Evolutionary conservation across 2,329 filamentous ascomycete genomes (phyloP).

Genomic region (Fusarium phyllophilum): DNA sequence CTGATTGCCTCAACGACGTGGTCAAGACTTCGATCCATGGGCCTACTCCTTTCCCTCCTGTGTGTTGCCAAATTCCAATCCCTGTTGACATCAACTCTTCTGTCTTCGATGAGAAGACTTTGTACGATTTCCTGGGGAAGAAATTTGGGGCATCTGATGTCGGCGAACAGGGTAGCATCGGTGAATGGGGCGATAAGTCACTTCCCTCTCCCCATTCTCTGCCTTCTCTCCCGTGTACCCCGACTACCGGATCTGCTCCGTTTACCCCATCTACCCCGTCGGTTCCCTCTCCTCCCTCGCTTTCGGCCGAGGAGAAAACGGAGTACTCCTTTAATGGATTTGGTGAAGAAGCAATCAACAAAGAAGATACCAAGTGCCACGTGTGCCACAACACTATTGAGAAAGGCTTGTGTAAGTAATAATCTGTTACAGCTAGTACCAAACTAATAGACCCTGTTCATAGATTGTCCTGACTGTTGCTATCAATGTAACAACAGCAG

Average conservation of each 20-base stretch:
- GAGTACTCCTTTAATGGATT: neutral
- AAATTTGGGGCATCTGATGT: neutral
- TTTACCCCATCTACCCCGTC: neutral
- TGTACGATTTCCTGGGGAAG: neutral
- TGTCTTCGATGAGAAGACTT: neutral
- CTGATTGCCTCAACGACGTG: neutral
- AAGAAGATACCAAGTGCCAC: neutral
- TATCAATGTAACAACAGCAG: slow-evolving; percentile 1
- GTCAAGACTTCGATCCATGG: slow-evolving; percentile 3
- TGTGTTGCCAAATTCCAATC: neutral
- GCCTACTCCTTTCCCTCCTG: neutral
- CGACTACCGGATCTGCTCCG: neutral
- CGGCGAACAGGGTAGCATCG: neutral
- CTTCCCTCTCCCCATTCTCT: neutral
- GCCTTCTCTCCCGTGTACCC: neutral
- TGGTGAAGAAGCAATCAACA: neutral
- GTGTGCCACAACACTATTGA: neutral
- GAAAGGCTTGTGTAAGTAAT: neutral
- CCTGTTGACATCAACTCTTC: slow-evolving; percentile 2
- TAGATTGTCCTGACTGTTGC: slow-evolving; percentile 19
- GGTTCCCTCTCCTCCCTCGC: neutral
- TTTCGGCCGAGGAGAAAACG: neutral
- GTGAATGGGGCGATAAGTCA: neutral
- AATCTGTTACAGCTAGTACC: fast-evolving
- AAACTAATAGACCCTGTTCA: neutral